Evolutionary conservation across 2,329 filamentous ascomycete genomes (phyloP).

Genomic region (Microcyclosporella mali): DNA sequence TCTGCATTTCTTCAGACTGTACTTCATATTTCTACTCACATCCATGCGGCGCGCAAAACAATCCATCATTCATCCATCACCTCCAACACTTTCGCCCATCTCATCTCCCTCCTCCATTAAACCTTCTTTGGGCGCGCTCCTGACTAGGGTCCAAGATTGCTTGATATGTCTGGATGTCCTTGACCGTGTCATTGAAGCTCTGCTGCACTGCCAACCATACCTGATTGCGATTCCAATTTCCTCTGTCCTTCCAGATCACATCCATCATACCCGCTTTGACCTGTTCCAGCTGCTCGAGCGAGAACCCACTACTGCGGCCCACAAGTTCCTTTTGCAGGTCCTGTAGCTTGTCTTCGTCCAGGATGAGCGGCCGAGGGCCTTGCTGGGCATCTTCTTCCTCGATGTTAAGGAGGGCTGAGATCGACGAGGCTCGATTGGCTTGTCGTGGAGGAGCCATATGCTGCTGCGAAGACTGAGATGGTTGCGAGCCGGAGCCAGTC

Average conservation of each 20-base stretch:
- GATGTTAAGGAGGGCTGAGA: constrained; percentile 40
- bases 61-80: no score
- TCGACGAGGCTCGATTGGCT: constrained; percentile 25
- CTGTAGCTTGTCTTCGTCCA: constrained; percentile 49
- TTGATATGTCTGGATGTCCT: constrained; percentile 58
- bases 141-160: constrained; percentile 38
- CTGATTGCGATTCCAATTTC: constrained; percentile 75
- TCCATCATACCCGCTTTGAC: constrained; percentile 89
- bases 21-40: no score
- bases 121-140: constrained; percentile 1
- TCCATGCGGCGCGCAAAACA: no score
- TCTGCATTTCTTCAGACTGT: no score
- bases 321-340: constrained; percentile 59
- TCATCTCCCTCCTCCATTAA: not conserved
- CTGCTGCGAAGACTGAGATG: constrained; percentile 30
- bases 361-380: constrained; percentile 27
- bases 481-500: constrained; percentile 5
- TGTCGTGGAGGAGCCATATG: constrained; percentile 32
- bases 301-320: constrained; percentile 65
- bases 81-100: no score
- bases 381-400: constrained; percentile 12
- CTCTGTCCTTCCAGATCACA: constrained; percentile 70
- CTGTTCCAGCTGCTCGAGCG: constrained; percentile 91
- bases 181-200: constrained; percentile 69
- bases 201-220: constrained; percentile 59